Conservation (phyloP, 495 filamentous ascomycete genomes). For the Astrocystis sublimbata region DNA sequence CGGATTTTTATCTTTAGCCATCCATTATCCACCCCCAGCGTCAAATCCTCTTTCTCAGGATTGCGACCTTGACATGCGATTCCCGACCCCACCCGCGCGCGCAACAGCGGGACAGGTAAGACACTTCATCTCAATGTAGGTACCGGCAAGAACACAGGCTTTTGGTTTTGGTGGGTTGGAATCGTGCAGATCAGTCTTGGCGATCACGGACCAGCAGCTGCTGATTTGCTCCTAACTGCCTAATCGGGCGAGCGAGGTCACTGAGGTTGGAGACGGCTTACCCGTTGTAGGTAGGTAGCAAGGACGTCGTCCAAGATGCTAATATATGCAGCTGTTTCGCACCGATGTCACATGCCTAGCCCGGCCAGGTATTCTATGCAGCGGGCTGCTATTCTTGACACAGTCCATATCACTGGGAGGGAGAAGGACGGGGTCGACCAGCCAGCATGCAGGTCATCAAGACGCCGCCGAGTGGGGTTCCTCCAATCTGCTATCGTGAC, state of each 20-base stretch:
- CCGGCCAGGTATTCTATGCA: background rate
- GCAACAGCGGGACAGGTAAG: background rate
- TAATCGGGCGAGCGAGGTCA: conserved; percentile 1
- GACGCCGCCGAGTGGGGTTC: background rate
- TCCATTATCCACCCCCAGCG: background rate
- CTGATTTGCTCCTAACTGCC: conserved; percentile 6
- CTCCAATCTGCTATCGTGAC: background rate
- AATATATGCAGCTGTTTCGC: conserved; percentile 8
- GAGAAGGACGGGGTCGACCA: no score
- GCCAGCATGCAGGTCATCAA: background rate
- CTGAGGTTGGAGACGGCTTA: conserved; percentile 3
- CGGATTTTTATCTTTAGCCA: background rate
- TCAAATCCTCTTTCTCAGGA: background rate
- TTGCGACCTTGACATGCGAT: background rate
- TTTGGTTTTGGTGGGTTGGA: background rate
- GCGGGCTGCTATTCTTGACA: background rate
- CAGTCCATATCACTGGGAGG: background rate
- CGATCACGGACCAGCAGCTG: background rate
- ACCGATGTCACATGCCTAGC: conserved; percentile 14
- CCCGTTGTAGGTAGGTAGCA: conserved; percentile 14
- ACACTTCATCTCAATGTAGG: background rate
- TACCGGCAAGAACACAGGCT: conserved; percentile 2
- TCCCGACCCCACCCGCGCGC: background rate
- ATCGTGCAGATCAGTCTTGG: conserved; percentile 13
- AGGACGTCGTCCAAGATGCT: background rate